Conservation (phyloP, 2,329 filamentous ascomycete species). For the Monilinia vaccinii-corymbosi region DNA sequence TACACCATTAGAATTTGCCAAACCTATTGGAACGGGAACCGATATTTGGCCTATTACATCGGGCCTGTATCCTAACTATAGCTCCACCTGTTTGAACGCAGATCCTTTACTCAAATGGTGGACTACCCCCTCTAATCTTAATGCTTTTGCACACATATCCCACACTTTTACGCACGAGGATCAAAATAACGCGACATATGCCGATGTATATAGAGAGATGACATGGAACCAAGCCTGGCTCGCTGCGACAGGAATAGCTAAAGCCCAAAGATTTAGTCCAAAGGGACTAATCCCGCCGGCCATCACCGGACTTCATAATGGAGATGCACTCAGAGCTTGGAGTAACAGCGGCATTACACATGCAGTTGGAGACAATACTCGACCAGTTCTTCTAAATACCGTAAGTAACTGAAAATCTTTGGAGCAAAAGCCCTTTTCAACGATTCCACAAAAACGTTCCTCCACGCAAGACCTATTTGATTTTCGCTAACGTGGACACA, state of each 20-base stretch:
- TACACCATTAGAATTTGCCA: conserved; percentile 37
- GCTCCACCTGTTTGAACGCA: conserved; percentile 35
- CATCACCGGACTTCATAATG: conserved; percentile 55
- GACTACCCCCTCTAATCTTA: conserved; percentile 37
- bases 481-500: background rate
- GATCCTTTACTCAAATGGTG: conserved; percentile 48
- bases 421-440: background rate
- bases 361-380: conserved; percentile 56
- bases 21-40: conserved; percentile 41
- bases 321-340: conserved; percentile 52
- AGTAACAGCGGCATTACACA: conserved; percentile 48
- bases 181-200: conserved; percentile 51
- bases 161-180: conserved; percentile 54
- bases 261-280: conserved; percentile 39
- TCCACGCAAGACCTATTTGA: background rate
- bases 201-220: conserved; percentile 47
- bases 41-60: conserved; percentile 37
- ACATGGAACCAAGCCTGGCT: conserved; percentile 52
- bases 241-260: conserved; percentile 40
- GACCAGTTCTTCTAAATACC: conserved; percentile 42
- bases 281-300: conserved; percentile 52
- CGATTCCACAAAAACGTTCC: background rate
- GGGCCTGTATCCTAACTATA: conserved; percentile 21
- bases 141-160: conserved; percentile 49
- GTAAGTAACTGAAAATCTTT: conserved; percentile 30